A percentile compares a stretch with the other conserved stretches of the same genome.
phyloP scores from a whole-genome alignment of 257 asterid species.

The Penstemon davidsonii region DNA sequence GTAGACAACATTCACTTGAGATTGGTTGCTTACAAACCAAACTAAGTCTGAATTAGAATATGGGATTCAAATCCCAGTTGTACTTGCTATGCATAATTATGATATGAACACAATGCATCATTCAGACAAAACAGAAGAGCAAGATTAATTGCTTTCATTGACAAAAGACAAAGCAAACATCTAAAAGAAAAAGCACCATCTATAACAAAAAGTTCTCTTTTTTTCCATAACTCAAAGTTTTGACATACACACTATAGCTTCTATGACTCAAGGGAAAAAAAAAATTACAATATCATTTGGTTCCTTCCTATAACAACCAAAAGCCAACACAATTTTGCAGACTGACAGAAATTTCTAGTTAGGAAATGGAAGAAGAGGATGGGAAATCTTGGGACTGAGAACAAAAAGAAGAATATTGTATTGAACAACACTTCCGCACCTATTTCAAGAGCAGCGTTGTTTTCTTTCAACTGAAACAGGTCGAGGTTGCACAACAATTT shows the following conservation, averaged over 20 bases:
- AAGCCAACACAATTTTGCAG: slow-evolving; percentile 41
- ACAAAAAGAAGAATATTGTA: slow-evolving; percentile 9
- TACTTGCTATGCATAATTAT: neutral
- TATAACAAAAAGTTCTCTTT: slow-evolving; percentile 41
- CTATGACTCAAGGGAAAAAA: slow-evolving; percentile 30
- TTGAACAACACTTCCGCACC: slow-evolving; percentile 76
- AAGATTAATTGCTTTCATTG: slow-evolving; percentile 31
- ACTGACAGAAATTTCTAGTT: slow-evolving; percentile 30
- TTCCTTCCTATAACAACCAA: slow-evolving; percentile 43
- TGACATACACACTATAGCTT: slow-evolving; percentile 59
- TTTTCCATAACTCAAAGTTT: slow-evolving; percentile 33
- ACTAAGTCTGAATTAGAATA: neutral
- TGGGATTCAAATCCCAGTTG: too few species aligned
- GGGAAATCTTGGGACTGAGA: slow-evolving; percentile 22
- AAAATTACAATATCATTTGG: slow-evolving; percentile 40
- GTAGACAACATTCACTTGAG: too few species aligned
- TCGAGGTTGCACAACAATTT: slow-evolving; percentile 67
- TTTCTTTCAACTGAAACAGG: slow-evolving; percentile 46
- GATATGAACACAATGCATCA: slow-evolving; percentile 17
- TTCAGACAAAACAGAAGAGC: slow-evolving; percentile 21
- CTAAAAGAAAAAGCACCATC: slow-evolving; percentile 43
- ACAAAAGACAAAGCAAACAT: slow-evolving; percentile 30
- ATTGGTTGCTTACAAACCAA: neutral
- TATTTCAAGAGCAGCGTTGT: slow-evolving; percentile 38
- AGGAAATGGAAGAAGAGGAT: slow-evolving; percentile 28